Evolutionary conservation across 169 alveolate genomes (phyloP).

Genomic region (Plasmodium vivax): DNA sequence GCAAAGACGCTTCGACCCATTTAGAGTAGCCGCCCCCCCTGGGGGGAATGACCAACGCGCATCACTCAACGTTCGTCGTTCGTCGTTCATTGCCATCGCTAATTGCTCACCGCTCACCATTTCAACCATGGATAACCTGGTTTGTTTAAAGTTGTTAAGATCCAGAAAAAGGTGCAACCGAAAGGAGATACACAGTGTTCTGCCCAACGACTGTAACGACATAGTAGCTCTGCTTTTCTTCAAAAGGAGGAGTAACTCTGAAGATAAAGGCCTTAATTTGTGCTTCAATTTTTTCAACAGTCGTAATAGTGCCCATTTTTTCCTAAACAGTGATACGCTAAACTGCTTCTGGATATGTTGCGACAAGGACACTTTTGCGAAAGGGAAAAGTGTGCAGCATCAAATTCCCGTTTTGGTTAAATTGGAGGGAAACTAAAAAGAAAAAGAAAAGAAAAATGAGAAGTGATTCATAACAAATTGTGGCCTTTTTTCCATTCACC

Average conservation of each 20-base stretch:
- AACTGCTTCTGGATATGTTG: constrained; percentile 36
- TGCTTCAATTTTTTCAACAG: constrained; percentile 25
- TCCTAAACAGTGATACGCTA: constrained; percentile 35
- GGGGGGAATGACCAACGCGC: not conserved
- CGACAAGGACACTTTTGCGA: constrained; percentile 29
- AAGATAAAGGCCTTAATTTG: constrained; percentile 42
- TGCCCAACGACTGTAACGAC: constrained; percentile 33
- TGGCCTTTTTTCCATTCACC: not conserved
- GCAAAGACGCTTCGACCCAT: not conserved
- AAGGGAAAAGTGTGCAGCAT: constrained; percentile 7
- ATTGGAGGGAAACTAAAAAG: not conserved
- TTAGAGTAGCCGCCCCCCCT: not conserved
- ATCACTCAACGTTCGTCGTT: not conserved
- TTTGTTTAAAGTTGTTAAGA: constrained; percentile 53
- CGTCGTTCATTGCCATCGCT: too few species aligned
- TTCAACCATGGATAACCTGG: constrained; percentile 14
- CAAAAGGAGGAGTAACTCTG: not conserved
- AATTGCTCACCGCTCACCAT: not conserved
- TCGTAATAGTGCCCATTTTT: constrained; percentile 4
- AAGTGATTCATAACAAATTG: not conserved
- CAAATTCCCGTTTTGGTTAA: constrained; percentile 68
- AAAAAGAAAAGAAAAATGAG: not conserved
- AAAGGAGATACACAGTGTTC: constrained; percentile 23
- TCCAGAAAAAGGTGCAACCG: constrained; percentile 16
- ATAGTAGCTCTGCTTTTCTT: constrained; percentile 38